Evolutionary conservation across 768 basidiomycete species (phyloP), one percentile per base, ranked within the genome.

Genomic region (Cubamyces lactineus): DNA sequence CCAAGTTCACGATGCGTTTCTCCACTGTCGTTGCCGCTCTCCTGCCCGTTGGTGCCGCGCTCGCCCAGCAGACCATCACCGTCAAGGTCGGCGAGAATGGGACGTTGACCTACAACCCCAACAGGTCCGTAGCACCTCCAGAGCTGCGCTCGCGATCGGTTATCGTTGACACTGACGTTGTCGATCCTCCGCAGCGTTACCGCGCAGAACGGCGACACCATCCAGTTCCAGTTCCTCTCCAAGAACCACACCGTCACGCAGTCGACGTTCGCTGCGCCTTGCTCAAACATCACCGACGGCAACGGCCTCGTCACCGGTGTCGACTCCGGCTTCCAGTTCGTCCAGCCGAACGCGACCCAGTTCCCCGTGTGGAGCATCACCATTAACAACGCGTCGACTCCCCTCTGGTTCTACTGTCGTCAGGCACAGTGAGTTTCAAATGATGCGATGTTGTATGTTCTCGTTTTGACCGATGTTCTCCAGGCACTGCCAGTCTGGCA

Each of bases 351-450:
- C 34, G 70, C 70, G 26, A 70, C 79, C 11, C 6, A 53, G 19
- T 71, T 82, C 53, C 79, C 80, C 17, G 67, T 76, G 38, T 84
- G 77, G 77, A 80, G 71, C 52, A 74, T 85, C 74, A 80, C 77
- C 45, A 67, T 86, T 55, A 71, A 75, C 53, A 75, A 83, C 68
- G 72, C 75, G 17, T 72, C 77, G n/a, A 65, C 75, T 2, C 83
- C 86, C 12, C 71, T 85, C 24, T 88, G 85, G 85, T 86, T 87
- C 79, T 85, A 78, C 79, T 87, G 85, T 64, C 77, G 76, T 17
- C 84, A 86, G 72, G 77, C 75, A 1, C 66, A 12, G 73, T 74
- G 46, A 42, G 73, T 68, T 12, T 7, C 2, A 5, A 34, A 9
- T 6, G 1, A 5, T 11, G 1, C 9, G 1, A 1, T 1, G 34